Conservation (phyloP, 2,329 filamentous ascomycete genomes). For the Pestalotiopsis sp. region DNA sequence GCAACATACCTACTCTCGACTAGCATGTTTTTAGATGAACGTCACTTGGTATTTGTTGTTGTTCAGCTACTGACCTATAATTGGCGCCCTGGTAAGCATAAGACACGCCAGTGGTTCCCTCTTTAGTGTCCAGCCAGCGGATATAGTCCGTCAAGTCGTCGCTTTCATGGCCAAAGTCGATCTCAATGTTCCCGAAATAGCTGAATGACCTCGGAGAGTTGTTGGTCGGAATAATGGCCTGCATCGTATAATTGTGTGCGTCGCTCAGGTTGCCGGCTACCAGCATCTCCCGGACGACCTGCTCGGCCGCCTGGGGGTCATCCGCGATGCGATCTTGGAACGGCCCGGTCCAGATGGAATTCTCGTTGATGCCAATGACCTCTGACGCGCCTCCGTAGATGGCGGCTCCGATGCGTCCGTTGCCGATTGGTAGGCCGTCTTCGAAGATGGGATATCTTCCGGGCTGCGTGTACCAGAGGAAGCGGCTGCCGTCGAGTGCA, state of each 20-base stretch:
- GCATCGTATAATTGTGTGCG: slow-evolving; percentile 37
- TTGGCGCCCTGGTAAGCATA: slow-evolving; percentile 37
- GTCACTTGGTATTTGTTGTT: no score
- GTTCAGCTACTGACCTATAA: slow-evolving; percentile 26
- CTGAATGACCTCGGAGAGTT: slow-evolving; percentile 41
- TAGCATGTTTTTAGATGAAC: no score
- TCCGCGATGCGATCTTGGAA: slow-evolving; percentile 44
- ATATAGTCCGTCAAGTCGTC: slow-evolving; percentile 33
- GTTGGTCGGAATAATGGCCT: slow-evolving; percentile 39
- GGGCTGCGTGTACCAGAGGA: neutral
- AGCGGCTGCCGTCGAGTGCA: neutral
- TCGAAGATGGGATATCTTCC: neutral
- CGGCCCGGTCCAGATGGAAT: slow-evolving; percentile 50
- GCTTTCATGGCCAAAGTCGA: slow-evolving; percentile 39
- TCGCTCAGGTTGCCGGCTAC: slow-evolving; percentile 37
- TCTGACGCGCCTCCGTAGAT: slow-evolving; percentile 41
- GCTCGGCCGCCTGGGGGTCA: slow-evolving; percentile 35
- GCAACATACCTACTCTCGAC: no score
- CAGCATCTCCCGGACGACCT: slow-evolving; percentile 37
- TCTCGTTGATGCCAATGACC: slow-evolving; percentile 48
- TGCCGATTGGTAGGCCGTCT: slow-evolving; percentile 46
- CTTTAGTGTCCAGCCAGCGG: slow-evolving; percentile 41
- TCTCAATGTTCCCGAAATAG: slow-evolving; percentile 34
- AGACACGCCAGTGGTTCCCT: slow-evolving; percentile 37
- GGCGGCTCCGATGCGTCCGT: slow-evolving; percentile 46